Percentiles rank a stretch among this genome's conserved stretches.
Evolutionary conservation across 257 asterid species (phyloP).

Genomic region (Vinca minor): DNA sequence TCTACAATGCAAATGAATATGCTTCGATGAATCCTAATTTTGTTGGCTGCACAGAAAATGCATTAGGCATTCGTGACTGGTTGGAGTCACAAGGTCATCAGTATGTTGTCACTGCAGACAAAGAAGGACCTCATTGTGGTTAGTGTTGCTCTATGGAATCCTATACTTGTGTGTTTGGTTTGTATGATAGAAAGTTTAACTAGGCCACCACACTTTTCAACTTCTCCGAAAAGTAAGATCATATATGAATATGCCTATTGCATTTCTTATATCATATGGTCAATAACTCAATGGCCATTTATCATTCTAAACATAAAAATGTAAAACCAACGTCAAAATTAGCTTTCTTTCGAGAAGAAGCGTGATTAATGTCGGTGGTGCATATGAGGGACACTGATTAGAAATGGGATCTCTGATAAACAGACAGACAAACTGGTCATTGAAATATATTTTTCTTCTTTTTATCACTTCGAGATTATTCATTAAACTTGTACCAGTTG

Average conservation of each 20-base stretch:
- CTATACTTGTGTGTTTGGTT: too few species aligned
- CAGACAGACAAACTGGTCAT: too few species aligned
- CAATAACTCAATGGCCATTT: neutral
- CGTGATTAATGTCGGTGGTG: neutral
- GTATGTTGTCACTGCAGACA: constrained; percentile 84
- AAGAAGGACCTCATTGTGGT: constrained; percentile 87
- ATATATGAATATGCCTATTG: neutral
- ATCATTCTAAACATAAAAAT: neutral
- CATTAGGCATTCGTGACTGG: constrained; percentile 90
- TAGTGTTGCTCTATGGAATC: constrained; percentile 4
- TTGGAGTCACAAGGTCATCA: constrained; percentile 82
- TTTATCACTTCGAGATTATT: too few species aligned
- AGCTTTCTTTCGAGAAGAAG: neutral
- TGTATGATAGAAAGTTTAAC: neutral
- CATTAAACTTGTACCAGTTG: too few species aligned
- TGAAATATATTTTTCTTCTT: neutral
- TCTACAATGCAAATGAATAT: constrained; percentile 80
- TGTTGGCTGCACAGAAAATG: constrained; percentile 78
- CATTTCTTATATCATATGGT: neutral
- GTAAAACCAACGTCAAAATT: neutral
- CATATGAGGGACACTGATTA: neutral
- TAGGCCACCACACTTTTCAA: too few species aligned
- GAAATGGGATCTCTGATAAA: neutral
- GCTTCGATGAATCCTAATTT: constrained; percentile 88
- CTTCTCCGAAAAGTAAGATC: neutral